A percentile compares a stretch with the other conserved stretches of the same genome.
Evolutionary conservation across 345 rosid species (phyloP).

Genomic region (Chamaenerion angustifolium): DNA sequence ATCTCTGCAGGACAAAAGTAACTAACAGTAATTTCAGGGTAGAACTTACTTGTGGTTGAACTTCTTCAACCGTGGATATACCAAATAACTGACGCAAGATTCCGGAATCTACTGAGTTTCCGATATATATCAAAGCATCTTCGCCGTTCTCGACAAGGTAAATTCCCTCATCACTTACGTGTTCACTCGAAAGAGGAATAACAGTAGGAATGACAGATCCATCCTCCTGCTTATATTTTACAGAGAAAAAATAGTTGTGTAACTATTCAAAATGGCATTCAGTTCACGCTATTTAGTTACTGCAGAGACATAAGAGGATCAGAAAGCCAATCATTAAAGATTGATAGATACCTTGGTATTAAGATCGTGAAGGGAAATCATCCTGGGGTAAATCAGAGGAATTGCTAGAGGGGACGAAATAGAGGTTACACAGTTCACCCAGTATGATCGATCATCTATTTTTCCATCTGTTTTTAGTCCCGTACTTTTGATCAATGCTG

Average conservation of each 20-base stretch:
- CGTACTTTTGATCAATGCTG: slow-evolving; percentile 74
- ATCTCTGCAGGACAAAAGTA: background rate
- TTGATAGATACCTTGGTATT: slow-evolving; percentile 33
- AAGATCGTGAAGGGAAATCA: slow-evolving; percentile 75
- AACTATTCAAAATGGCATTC: too few relatives aligned
- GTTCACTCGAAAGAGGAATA: slow-evolving; percentile 81
- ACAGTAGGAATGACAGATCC: slow-evolving; percentile 45
- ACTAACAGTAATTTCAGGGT: slow-evolving; percentile 2
- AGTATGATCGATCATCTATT: slow-evolving; percentile 81
- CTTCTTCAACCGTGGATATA: slow-evolving; percentile 42
- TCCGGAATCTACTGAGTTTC: slow-evolving; percentile 47
- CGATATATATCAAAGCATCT: slow-evolving; percentile 74
- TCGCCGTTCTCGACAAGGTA: slow-evolving; percentile 93
- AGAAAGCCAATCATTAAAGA: too few relatives aligned
- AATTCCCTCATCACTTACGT: slow-evolving; percentile 64
- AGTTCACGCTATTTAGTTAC: too few relatives aligned
- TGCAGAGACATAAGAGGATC: too few relatives aligned
- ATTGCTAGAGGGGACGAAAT: slow-evolving; percentile 62
- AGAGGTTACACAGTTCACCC: slow-evolving; percentile 65
- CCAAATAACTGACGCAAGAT: slow-evolving; percentile 58
- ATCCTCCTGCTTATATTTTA: slow-evolving; percentile 36
- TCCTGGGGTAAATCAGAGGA: slow-evolving; percentile 76
- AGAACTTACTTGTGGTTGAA: slow-evolving; percentile 54
- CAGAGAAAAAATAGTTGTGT: slow-evolving; percentile 6
- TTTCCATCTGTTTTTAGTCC: slow-evolving; percentile 73